Evolutionary conservation across 1,284 basidiomycete genomes (phyloP).

Genomic region (Fomitopsis betulina): DNA sequence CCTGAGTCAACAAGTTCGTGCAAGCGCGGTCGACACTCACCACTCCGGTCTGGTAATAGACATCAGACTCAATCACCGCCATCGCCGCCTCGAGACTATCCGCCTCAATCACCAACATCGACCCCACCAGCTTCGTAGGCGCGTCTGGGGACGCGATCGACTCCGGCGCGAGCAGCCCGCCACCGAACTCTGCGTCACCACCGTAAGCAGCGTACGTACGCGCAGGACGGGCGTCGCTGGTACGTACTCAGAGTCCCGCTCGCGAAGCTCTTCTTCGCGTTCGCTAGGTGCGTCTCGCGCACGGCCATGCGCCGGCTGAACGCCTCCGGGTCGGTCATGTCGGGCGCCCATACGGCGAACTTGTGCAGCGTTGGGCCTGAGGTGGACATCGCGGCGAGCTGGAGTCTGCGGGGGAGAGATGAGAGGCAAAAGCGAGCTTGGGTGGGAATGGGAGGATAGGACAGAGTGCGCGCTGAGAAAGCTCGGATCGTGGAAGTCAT

Average conservation of each 20-base stretch:
- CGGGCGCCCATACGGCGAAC: conserved; percentile 37
- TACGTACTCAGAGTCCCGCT: conserved; percentile 27
- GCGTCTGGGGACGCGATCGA: conserved; percentile 18
- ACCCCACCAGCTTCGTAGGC: conserved; percentile 25
- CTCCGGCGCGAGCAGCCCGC: conserved; percentile 25
- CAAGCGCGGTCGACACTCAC: conserved; percentile 16
- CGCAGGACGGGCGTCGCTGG: no score
- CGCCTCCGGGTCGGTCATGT: conserved; percentile 31
- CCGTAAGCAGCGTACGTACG: not conserved
- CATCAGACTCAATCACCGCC: conserved; percentile 20
- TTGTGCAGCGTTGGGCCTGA: conserved; percentile 15
- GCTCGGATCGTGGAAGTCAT: not conserved
- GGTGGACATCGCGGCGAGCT: conserved; percentile 8
- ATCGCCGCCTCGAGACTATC: conserved; percentile 21
- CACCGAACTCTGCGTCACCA: conserved; percentile 21
- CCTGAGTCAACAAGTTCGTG: not conserved
- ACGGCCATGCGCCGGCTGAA: conserved; percentile 30
- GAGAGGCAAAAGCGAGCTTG: not conserved
- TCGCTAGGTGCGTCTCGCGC: conserved; percentile 28
- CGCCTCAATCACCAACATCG: conserved; percentile 24
- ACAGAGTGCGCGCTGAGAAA: not conserved
- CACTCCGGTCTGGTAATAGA: conserved; percentile 27
- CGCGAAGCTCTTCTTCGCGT: conserved; percentile 16
- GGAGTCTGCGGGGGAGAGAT: not conserved
- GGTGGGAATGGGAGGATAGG: not conserved